These are phyloP conservation scores for Podila verticillata DNA, from an alignment of 192 early-diverging fungal genomes.

Conservation along the genomic window DNA sequence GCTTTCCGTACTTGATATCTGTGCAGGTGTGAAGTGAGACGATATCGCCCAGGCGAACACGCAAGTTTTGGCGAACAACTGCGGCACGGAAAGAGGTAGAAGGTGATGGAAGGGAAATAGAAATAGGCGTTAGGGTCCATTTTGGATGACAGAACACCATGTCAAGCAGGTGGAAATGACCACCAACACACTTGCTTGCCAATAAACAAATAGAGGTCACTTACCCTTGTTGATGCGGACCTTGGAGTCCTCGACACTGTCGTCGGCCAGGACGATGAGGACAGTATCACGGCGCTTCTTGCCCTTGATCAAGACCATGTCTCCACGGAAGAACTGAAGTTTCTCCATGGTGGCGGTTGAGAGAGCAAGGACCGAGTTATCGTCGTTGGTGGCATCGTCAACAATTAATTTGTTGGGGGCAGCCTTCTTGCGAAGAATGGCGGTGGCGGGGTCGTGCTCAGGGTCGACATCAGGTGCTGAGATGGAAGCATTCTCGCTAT, in stretches of 20 bases:
- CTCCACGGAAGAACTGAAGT: constrained; percentile 93
- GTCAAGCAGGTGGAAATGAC: neutral
- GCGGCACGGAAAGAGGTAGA: neutral
- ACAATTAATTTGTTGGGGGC: constrained; percentile 99
- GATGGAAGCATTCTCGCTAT: constrained; percentile 67
- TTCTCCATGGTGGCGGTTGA: constrained; percentile 93
- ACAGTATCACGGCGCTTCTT: constrained; percentile 99
- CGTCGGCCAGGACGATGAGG: constrained; percentile 92
- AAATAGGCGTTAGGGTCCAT: neutral
- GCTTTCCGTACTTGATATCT: constrained; percentile 98
- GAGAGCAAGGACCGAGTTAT: constrained; percentile 94
- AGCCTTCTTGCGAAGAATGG: constrained; percentile 94
- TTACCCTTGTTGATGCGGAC: constrained; percentile 90
- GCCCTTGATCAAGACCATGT: constrained; percentile 96
- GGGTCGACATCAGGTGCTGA: constrained; percentile 60
- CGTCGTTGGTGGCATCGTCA: constrained; percentile 96
- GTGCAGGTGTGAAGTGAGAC: constrained; percentile 94
- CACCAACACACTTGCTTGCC: neutral
- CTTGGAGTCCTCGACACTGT: constrained; percentile 91
- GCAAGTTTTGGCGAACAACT: constrained; percentile 96
- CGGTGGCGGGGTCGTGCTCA: constrained; percentile 88
- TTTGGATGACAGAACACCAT: no score
- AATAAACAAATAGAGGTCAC: neutral
- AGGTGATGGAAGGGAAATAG: constrained; percentile 1
- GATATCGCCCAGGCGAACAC: constrained; percentile 95